These are phyloP conservation scores for Lentinula edodes DNA, from an alignment of 768 basidiomycete species.

Conservation along the genomic window DNA sequence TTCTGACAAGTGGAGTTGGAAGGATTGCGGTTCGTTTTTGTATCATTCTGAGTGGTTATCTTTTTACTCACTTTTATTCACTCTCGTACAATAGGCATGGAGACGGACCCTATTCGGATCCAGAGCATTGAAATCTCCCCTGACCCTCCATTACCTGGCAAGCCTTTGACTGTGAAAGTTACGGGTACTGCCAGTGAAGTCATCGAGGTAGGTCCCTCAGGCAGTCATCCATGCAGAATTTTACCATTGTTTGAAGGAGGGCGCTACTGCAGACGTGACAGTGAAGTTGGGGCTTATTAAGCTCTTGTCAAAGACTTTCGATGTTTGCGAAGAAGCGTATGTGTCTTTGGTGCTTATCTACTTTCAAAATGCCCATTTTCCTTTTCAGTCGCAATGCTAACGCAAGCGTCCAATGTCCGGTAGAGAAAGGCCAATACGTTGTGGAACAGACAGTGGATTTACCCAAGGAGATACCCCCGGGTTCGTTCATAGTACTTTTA, in stretches of 20 bases:
- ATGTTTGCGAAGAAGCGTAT: constrained; percentile 92
- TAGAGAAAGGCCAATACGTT: constrained; percentile 62
- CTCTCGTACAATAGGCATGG: constrained; percentile 31
- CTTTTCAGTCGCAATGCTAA: constrained; percentile 63
- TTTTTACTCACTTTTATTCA: background rate
- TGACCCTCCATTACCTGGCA: constrained; percentile 85
- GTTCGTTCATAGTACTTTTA: constrained; percentile 23
- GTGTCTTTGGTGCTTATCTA: constrained; percentile 24
- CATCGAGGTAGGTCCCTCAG: constrained; percentile 53
- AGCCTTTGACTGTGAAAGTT: constrained; percentile 83
- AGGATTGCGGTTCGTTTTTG: constrained; percentile 65
- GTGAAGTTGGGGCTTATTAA: constrained; percentile 96
- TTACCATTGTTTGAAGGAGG: constrained; percentile 50
- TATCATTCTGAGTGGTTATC: background rate
- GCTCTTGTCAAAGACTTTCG: constrained; percentile 77
- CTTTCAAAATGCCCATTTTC: constrained; percentile 2
- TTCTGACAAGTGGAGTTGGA: constrained; percentile 57
- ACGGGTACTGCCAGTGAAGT: constrained; percentile 48
- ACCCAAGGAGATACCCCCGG: constrained; percentile 88
- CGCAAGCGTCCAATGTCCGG: constrained; percentile 78
- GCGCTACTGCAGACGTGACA: constrained; percentile 81
- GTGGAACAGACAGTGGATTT: constrained; percentile 80
- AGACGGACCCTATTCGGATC: constrained; percentile 49
- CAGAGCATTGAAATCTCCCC: constrained; percentile 71
- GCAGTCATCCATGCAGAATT: background rate